phyloP scores from a whole-genome alignment of 2,329 filamentous ascomycete species.

The Cytospora piceae region DNA sequence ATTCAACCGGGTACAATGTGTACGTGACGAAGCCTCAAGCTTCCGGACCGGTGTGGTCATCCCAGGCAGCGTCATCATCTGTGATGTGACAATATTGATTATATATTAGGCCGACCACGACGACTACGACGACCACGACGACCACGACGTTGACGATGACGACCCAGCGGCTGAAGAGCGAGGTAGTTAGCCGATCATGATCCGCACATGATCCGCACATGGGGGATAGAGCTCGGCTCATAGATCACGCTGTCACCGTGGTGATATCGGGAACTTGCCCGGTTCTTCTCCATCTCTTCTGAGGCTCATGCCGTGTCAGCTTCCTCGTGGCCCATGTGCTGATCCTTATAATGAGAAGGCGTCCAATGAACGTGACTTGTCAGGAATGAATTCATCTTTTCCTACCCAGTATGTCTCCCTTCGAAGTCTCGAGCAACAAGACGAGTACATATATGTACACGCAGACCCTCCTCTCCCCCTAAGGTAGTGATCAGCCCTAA shows the following conservation, averaged over 20 bases:
- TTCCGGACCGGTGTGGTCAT: neutral
- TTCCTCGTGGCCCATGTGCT: neutral
- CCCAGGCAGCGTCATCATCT: neutral
- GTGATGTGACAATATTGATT: neutral
- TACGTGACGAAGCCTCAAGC: neutral
- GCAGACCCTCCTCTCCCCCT: neutral
- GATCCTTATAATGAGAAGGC: neutral
- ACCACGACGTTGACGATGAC: neutral
- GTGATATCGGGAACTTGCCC: neutral
- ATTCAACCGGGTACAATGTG: neutral
- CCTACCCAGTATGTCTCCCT: neutral
- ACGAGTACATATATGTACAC: too few species aligned
- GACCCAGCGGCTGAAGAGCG: neutral
- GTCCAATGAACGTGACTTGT: too few species aligned
- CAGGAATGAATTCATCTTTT: neutral
- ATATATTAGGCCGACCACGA: neutral
- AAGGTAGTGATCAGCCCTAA: slow-evolving; percentile 13
- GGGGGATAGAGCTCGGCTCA: neutral
- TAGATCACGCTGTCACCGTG: neutral
- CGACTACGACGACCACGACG: neutral
- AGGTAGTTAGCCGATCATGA: neutral
- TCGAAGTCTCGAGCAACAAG: neutral
- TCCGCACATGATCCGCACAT: neutral
- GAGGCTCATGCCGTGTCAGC: neutral
- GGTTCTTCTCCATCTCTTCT: neutral